Evolutionary conservation across 1,139 yeast genomes (phyloP).

Genomic region (Protomyces macrosporus): DNA sequence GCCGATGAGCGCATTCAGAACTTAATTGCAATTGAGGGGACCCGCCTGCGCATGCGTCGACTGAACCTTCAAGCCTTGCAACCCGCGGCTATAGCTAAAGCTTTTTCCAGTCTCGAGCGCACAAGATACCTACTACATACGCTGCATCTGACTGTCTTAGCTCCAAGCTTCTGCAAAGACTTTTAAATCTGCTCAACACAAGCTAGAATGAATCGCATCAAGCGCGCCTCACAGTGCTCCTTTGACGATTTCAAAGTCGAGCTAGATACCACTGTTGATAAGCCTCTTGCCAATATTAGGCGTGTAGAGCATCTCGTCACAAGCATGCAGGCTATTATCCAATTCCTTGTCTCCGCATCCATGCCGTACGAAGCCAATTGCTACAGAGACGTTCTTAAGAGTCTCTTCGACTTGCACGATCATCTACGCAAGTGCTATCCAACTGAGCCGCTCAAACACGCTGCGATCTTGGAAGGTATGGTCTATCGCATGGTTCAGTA

Average conservation of each 20-base stretch:
- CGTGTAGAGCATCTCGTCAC: slow-evolving; percentile 10
- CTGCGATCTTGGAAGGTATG: slow-evolving; percentile 8
- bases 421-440: slow-evolving; percentile 4
- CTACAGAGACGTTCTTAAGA: slow-evolving; percentile 9
- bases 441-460: background rate
- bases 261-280: slow-evolving; percentile 2
- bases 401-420: background rate
- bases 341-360: slow-evolving; percentile 10
- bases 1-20: too few relatives aligned
- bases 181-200: too few relatives aligned
- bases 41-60: too few relatives aligned
- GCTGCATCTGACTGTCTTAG: too few relatives aligned
- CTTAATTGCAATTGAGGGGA: too few relatives aligned
- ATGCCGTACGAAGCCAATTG: slow-evolving; percentile 15
- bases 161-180: too few relatives aligned
- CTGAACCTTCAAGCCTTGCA: too few relatives aligned
- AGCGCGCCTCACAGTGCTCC: slow-evolving; percentile 13
- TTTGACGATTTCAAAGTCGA: slow-evolving; percentile 12
- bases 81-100: too few relatives aligned
- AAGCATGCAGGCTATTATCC: slow-evolving; percentile 13
- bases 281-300: slow-evolving; percentile 1
- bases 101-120: too few relatives aligned
- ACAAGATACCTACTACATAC: too few relatives aligned
- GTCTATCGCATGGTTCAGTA: slow-evolving; percentile 16
- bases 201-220: slow-evolving; percentile 21